These are phyloP conservation scores for Leccinum pellstonianum DNA, from an alignment of 768 basidiomycete genomes.

Conservation along the genomic window DNA sequence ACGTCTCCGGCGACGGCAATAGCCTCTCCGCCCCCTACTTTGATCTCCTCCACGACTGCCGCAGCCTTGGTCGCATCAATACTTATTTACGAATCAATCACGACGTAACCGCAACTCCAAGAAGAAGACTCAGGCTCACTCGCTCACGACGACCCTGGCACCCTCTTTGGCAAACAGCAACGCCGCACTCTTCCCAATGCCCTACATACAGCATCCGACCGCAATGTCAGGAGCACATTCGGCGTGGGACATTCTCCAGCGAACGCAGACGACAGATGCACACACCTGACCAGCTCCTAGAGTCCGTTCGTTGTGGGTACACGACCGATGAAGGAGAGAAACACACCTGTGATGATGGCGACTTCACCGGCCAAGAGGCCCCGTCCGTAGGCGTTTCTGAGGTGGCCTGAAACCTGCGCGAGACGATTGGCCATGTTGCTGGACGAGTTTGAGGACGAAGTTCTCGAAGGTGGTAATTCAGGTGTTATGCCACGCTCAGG, in stretches of 20 bases:
- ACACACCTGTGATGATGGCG: slow-evolving; percentile 80
- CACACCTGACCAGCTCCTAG: slow-evolving; percentile 74
- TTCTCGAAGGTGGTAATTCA: background rate
- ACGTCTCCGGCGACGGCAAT: slow-evolving; percentile 79
- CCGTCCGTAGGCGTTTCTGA: slow-evolving; percentile 47
- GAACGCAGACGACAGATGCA: background rate
- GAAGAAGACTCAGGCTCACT: slow-evolving; percentile 44
- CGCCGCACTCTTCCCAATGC: slow-evolving; percentile 75
- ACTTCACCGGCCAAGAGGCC: slow-evolving; percentile 76
- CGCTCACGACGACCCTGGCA: slow-evolving; percentile 82
- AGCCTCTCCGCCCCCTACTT: slow-evolving; percentile 66
- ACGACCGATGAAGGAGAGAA: background rate
- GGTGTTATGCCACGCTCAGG: background rate
- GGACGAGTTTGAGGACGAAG: background rate
- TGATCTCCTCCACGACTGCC: slow-evolving; percentile 70
- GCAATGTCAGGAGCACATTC: background rate
- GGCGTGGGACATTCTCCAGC: too few relatives aligned
- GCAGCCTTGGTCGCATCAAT: slow-evolving; percentile 71
- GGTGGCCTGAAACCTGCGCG: slow-evolving; percentile 67
- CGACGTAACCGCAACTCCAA: background rate
- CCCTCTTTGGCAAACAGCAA: slow-evolving; percentile 82
- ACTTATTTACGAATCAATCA: slow-evolving; percentile 36
- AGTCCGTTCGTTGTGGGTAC: slow-evolving; percentile 1
- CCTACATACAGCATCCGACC: slow-evolving; percentile 39
- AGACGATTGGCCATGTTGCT: slow-evolving; percentile 52